phyloP scores from a whole-genome alignment of 176 grass and related monocot genomes.

The Triticum aestivum region IWGSC_CS_RefSeq_v2.1 NC_057806.1:81963661-81964160 shows the following conservation, averaged over 20 bases:
- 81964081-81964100: neutral
- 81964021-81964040: neutral
- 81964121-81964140: slow-evolving; percentile 1
- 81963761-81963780: neutral
- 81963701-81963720: slow-evolving; percentile 24
- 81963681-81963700: slow-evolving; percentile 55
- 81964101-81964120: neutral
- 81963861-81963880: neutral
- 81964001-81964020: neutral
- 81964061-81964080: no score
- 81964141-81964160: neutral
- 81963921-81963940: no score
- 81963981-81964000: neutral
- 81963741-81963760: neutral
- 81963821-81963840: neutral
- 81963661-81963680: slow-evolving; percentile 70
- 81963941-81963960: neutral
- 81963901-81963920: no score
- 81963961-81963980: neutral
- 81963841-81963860: slow-evolving; percentile 9
- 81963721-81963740: slow-evolving; percentile 20
- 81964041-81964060: neutral
- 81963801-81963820: neutral
- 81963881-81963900: neutral
- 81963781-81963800: neutral